Base-by-base conservation (phyloP, 768 basidiomycete genomes). In the Mycena leptocephala region DNA sequence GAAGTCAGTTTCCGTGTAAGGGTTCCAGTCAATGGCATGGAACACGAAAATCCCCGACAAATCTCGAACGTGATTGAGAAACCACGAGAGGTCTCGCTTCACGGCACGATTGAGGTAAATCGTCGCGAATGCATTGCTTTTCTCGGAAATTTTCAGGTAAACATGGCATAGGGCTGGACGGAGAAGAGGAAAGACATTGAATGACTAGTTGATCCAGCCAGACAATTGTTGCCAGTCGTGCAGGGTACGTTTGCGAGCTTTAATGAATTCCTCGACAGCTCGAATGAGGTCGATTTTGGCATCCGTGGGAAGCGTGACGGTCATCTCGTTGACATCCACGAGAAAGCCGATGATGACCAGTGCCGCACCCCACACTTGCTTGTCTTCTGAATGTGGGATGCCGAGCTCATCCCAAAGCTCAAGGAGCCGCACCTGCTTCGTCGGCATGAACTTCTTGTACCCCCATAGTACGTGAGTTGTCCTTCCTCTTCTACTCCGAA, bases 261-360 rank as follows among this genome's bases (percentile, higher is more conserved):
- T 28, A 32, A 24, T 51, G n/a, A 30, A 1, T 6, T 16, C 11
- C 30, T 51, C 46, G 30, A 67, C 2, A 74, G 24, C 13, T 70
- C 64, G 0, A 13, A 78, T 7, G 11, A 78, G 65, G 2, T 68
- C 68, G 18, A 26, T 3, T 14, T 46, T 55, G 7, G 62, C 28
- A 7, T 80, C 76, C 0, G 24, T 22, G 1, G 81, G 78, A 16
- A 85, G n/a, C 3, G 84, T 79, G 64, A 87, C 76, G 0, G 83
- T 77, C 79, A 87, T 82, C 87, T 20, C 14, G 18, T 20, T 18
- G 43, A 46, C n/a, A n/a, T n/a, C n/a, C n/a, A n/a, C n/a, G n/a
- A n/a, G n/a, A n/a, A n/a, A n/a, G n/a, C n/a, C n/a, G 70, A 89
- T 88, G 68, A 89, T 84, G 1, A 78, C 77, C 1, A 90, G 76